Evolutionary conservation across 192 early-diverging fungal genomes (phyloP).

Genomic region (Gamsiella multidivaricata): DNA sequence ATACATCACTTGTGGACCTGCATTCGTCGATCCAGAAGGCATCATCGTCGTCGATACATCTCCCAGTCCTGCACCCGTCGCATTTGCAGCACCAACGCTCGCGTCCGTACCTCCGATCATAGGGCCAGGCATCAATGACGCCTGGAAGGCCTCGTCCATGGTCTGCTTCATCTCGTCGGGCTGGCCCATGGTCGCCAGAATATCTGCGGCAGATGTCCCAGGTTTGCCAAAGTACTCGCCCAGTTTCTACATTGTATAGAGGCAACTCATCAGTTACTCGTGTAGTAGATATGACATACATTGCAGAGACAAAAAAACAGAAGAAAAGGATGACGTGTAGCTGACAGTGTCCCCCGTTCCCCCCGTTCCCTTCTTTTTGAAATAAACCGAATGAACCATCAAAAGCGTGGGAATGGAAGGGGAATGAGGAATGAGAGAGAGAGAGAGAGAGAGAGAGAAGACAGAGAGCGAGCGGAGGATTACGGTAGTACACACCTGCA

Average conservation of each 20-base stretch:
- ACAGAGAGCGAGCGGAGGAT: too few relatives aligned
- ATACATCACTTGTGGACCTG: slow-evolving; percentile 33
- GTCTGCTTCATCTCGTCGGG: slow-evolving; percentile 61
- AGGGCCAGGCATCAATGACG: slow-evolving; percentile 41
- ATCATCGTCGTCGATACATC: slow-evolving; percentile 47
- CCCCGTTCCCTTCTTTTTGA: too few relatives aligned
- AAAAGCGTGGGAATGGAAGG: too few relatives aligned
- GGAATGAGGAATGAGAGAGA: too few relatives aligned
- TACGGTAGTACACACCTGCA: slow-evolving; percentile 38
- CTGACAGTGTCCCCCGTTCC: too few relatives aligned
- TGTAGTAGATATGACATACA: too few relatives aligned
- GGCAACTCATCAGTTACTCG: too few relatives aligned
- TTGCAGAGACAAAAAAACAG: background rate
- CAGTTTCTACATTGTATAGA: slow-evolving; percentile 59
- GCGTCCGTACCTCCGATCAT: slow-evolving; percentile 17
- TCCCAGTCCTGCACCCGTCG: slow-evolving; percentile 30
- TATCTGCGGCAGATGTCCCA: slow-evolving; percentile 55
- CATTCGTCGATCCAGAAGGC: slow-evolving; percentile 20
- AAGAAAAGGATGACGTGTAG: background rate
- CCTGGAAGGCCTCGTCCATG: slow-evolving; percentile 33
- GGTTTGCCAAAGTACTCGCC: slow-evolving; percentile 59
- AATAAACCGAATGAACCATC: too few relatives aligned
- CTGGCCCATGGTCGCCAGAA: slow-evolving; percentile 56
- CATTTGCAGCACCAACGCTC: background rate
- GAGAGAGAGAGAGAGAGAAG: too few relatives aligned